Base-by-base conservation (phyloP, 2,329 filamentous ascomycete genomes). In the Madurella mycetomatis region DNA sequence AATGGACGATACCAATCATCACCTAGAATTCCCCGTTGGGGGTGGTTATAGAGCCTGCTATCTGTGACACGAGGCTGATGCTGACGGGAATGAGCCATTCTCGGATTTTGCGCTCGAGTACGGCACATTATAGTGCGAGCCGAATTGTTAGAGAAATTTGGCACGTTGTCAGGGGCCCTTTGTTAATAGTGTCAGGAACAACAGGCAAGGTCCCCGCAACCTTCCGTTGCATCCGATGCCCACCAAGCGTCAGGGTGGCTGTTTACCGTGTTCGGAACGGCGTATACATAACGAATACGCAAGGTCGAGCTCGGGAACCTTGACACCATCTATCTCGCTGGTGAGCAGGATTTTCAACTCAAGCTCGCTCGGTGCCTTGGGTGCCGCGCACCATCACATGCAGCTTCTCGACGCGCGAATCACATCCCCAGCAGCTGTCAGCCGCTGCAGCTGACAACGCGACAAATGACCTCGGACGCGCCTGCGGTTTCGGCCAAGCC, bases 391-490 rank as follows among this genome's bases (percentile, higher is more conserved):
- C 51, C 17, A 25, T 48, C 47, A 53, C 43, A 51, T 51, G 50
- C 50, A 51, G 43, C 17, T 13, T 18, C 19, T 15, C 11, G 42
- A 15, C 32, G 30, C 42, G 42, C 51, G 31, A 39, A 43, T 12
- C 44, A 47, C 31, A 30, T 34, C 17, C 25, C n/a, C 32, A 42
- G 32, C 32, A 42, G 32, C 18, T 15, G 11, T 13, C 30, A 17
- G 41, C 9, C 34, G 32, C 47, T 19, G 40, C 47, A 40, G 50
- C 18, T 41, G 34, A 47, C 43, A 2, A 17, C 18, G 17, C 40
- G 30, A 50, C 41, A 47, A 49, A 57, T 57, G 55, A 48, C 47
- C 47, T 39, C 40, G 37, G 41, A 39, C 49, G 30, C 50, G 46
- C 16, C 49, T 44, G 42, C 46, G 47, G 49, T 18, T 17, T 19